Evolutionary conservation across 768 basidiomycete species (phyloP), one percentile per base, ranked within the genome.

Genomic region (Fomitopsis pulvina): DNA sequence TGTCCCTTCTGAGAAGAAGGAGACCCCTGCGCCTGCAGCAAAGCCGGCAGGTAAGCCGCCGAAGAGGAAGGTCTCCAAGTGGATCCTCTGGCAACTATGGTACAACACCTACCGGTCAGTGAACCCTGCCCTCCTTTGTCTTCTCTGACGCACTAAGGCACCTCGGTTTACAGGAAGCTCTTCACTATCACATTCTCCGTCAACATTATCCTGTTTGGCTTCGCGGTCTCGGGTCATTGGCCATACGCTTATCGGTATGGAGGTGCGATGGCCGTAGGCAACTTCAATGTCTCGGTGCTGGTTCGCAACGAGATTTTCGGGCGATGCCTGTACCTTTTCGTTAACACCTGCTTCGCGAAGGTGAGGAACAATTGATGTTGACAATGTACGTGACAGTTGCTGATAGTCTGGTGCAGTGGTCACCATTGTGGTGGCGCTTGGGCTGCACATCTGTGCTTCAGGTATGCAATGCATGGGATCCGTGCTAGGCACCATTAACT

Each of bases 261-360:
- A 32, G 68, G 66, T 41, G 70, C 70, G 28, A 57, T 73, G 52
- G 58, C 68, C 43, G 60, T 74, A 10, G 72, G 72, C 20, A 73
- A 74, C 53, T 61, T 74, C n/a, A 50, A 63, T 11, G 57, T 62
- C 22, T 71, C 71, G 20, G 66, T 74, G 52, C 63, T 74, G 43
- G 66, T 72, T 58, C 69, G 72, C 5, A 73, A 73, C 52, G 72
- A 74, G 51, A 57, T 72, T 24, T 73, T 74, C 45, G 63, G 68
- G 4, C 70, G 72, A 2, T 18, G 64, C 11, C 54, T 72, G 8
- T 74, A 72, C 57, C 47, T 65, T 25, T 30, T 67, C 22, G 58
- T 66, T 25, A 74, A 67, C 50, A 64, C 51, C 14, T 58, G 61
- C 34, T 71, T 71, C 43, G 68, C 68, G 4, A 71, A 69, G 69